Conservation (phyloP, 306 rosid genomes). For the Rosa rugosa region DNA sequence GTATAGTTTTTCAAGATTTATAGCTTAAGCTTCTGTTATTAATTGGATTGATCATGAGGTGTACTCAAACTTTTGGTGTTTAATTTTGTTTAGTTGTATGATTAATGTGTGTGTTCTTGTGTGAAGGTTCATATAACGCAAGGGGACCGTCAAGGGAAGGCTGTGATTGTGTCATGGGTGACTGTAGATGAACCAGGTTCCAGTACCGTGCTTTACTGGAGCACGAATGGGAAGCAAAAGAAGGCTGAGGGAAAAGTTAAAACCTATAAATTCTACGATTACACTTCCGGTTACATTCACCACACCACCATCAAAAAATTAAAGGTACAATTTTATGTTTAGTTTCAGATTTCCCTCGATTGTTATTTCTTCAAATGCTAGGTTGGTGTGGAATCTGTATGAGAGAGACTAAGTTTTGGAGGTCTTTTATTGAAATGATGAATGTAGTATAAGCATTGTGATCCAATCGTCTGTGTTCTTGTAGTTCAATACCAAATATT, state of each 20-base stretch:
- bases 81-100: not conserved
- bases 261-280: slow-evolving; percentile 57
- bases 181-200: slow-evolving; percentile 64
- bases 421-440: not conserved
- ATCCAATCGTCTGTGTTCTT: not conserved
- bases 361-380: not conserved
- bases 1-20: slow-evolving; percentile 26
- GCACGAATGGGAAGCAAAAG: slow-evolving; percentile 25
- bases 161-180: slow-evolving; percentile 72
- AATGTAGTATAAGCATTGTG: not conserved
- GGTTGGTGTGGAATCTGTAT: not conserved
- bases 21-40: not conserved
- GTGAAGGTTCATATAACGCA: slow-evolving; percentile 80
- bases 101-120: slow-evolving; percentile 18
- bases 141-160: slow-evolving; percentile 73
- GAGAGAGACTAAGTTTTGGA: not conserved
- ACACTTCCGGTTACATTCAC: slow-evolving; percentile 74
- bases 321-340: slow-evolving; percentile 23
- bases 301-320: slow-evolving; percentile 49
- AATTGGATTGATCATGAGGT: not conserved
- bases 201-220: slow-evolving; percentile 59
- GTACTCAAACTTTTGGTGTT: not conserved
- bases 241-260: slow-evolving; percentile 38
- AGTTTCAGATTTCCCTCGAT: not conserved
- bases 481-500: slow-evolving; percentile 74